Evolutionary conservation across 768 basidiomycete genomes (phyloP), one percentile per base, ranked within the genome.

Genomic region (Pulveroboletus sp.): DNA sequence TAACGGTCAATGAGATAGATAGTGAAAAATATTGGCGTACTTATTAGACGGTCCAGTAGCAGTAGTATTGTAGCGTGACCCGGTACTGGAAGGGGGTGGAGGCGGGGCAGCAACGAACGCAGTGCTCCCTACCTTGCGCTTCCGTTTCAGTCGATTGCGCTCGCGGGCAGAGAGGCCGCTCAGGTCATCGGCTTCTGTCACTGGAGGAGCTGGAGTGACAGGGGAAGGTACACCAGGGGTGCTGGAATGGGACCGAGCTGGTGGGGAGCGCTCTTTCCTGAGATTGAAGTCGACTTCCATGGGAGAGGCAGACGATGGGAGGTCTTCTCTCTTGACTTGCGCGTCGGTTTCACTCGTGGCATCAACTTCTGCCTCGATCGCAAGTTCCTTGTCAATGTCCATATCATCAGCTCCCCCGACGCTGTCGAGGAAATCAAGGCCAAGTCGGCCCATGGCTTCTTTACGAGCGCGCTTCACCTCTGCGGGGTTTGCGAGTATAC

Each of bases 121-220:
- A 30, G 83, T 73, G 61, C 86, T 89, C 4, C 91, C 93, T 4
- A 79, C 77, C 61, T 94, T 96, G 49, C 94, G 86, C 65, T 98
- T 98, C 27, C 96, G 80, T 68, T 99, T 99, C 30, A 98, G 73
- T 41, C 94, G 81, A 64, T 96, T 96, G 30, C 89, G 82, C 69
- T 98, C 95, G 47, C 96, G 83, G 10, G 93, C 92, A 30, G 93
- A 96, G 39, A 98, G 72, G 6, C 78, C 79, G 38, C 62, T 71
- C 5, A 74, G 53, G 54, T 84, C 82, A 11, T 71, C 54, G 8
- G 53, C 27, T 38, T 82, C 79, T 10, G 33, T 31, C 0, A 68
- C 67, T 4, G 71, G 67, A 6, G 70, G 66, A 4, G 59, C 46
- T 6, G 67, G 61, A 14, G 76, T 71, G 8, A 80, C 69, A 0